Evolutionary conservation across 192 early-diverging fungal genomes (phyloP).

Genomic region (Gamsiella multidivaricata): DNA sequence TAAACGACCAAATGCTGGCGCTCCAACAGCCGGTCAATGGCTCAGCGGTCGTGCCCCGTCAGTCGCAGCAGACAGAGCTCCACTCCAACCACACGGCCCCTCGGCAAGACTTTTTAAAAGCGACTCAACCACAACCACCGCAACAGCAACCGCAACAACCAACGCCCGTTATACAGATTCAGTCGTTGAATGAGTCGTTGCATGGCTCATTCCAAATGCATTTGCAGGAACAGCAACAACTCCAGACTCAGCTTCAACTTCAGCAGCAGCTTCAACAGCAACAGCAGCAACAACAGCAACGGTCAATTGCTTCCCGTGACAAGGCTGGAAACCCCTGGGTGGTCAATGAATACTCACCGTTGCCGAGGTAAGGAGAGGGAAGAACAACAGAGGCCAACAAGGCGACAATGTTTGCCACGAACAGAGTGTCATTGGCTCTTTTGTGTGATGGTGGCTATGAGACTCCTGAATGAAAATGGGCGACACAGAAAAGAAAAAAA

Average conservation of each 20-base stretch:
- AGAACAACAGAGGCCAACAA: neutral
- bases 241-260: conserved; percentile 26
- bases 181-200: conserved; percentile 29
- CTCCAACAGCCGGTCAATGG: conserved; percentile 40
- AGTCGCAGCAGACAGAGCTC: conserved; percentile 12
- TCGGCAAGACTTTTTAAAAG: conserved; percentile 2
- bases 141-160: neutral
- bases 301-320: conserved; percentile 7
- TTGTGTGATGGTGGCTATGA: too few relatives aligned
- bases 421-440: too few relatives aligned
- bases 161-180: conserved; percentile 37
- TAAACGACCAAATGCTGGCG: conserved; percentile 33
- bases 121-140: neutral
- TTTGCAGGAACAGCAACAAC: conserved; percentile 41
- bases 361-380: conserved; percentile 31
- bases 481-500: neutral
- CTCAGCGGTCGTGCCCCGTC: conserved; percentile 16
- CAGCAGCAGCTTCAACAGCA: conserved; percentile 22
- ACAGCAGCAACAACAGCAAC: conserved; percentile 30
- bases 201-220: conserved; percentile 28
- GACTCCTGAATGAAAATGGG: too few relatives aligned
- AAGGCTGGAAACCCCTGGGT: conserved; percentile 29
- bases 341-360: conserved; percentile 25
- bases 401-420: neutral
- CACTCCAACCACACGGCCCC: neutral